These are phyloP conservation scores for Blastocystis sp. DNA, from an alignment of 352 stramenopile genomes.

Conservation along the genomic window DNA sequence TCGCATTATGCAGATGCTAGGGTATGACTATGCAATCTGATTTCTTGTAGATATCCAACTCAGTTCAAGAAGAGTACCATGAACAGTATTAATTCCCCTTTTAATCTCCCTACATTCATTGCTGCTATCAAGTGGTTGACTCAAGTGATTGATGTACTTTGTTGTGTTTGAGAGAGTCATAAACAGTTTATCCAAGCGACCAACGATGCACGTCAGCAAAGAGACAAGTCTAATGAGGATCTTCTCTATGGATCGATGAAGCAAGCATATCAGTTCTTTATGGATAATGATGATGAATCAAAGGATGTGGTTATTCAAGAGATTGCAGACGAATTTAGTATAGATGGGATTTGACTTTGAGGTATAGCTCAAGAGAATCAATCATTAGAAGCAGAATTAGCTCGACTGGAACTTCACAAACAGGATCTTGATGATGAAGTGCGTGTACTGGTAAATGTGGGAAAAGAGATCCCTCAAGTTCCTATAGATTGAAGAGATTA, in stretches of 20 bases:
- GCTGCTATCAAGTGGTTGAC: slow-evolving; percentile 60
- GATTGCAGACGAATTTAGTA: slow-evolving; percentile 7
- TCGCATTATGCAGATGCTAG: slow-evolving; percentile 60
- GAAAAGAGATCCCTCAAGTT: slow-evolving; percentile 36
- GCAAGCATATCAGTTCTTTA: slow-evolving; percentile 60
- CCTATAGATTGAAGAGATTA: background rate
- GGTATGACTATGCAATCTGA: background rate
- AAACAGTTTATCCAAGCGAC: slow-evolving; percentile 8
- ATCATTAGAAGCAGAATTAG: background rate
- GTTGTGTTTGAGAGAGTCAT: background rate
- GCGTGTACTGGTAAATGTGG: slow-evolving; percentile 13
- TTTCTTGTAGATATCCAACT: background rate
- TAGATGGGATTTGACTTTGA: background rate
- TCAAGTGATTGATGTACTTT: slow-evolving; percentile 9
- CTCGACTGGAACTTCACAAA: slow-evolving; percentile 21
- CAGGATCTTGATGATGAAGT: slow-evolving; percentile 58
- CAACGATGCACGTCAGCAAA: background rate
- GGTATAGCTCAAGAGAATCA: slow-evolving; percentile 26
- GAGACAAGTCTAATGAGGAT: slow-evolving; percentile 10
- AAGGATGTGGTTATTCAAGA: slow-evolving; percentile 50
- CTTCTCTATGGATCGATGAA: slow-evolving; percentile 33
- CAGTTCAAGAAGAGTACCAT: slow-evolving; percentile 49
- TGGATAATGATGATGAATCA: slow-evolving; percentile 61
- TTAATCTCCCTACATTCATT: slow-evolving; percentile 41
- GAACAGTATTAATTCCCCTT: slow-evolving; percentile 47